phyloP scores from a whole-genome alignment of 2,329 filamentous ascomycete genomes.

The Claviceps purpurea region DNA sequence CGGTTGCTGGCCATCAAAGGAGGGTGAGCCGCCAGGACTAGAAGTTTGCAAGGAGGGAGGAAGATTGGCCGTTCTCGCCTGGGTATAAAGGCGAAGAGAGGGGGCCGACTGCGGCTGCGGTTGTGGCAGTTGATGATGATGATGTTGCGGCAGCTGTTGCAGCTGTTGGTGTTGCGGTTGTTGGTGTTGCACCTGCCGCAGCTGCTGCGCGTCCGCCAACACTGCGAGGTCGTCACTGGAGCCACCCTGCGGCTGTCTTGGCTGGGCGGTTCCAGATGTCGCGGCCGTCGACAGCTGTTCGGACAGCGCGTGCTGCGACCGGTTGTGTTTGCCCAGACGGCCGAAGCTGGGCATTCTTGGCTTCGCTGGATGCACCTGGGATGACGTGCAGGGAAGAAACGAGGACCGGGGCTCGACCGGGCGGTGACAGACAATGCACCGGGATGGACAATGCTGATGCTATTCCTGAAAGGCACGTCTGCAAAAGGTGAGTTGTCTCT shows the following conservation, averaged over 20 bases:
- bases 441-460: slow-evolving; percentile 1
- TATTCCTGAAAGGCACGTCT: slow-evolving; percentile 5
- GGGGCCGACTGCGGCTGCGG: slow-evolving; percentile 15
- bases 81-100: slow-evolving; percentile 18
- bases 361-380: slow-evolving; percentile 1
- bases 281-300: slow-evolving; percentile 25
- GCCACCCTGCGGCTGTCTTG: background rate
- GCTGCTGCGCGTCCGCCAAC: slow-evolving; percentile 7
- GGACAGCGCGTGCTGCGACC: slow-evolving; percentile 41
- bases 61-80: slow-evolving; percentile 15
- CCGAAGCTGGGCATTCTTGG: slow-evolving; percentile 37
- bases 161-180: slow-evolving; percentile 11
- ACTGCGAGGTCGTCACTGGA: too few species aligned
- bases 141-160: slow-evolving; percentile 12
- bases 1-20: slow-evolving; percentile 22
- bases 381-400: background rate
- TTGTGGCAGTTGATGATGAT: slow-evolving; percentile 13
- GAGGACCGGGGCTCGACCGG: background rate
- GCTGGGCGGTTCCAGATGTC: slow-evolving; percentile 24
- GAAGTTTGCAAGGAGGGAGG: slow-evolving; percentile 19
- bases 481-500: slow-evolving; percentile 6
- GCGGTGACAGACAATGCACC: background rate
- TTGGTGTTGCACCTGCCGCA: slow-evolving; percentile 11
- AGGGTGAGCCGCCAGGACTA: slow-evolving; percentile 11
- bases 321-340: slow-evolving; percentile 42